These are phyloP conservation scores for Colletotrichum theobromicola DNA, from an alignment of 2,329 filamentous ascomycete species.

Conservation along the genomic window DNA sequence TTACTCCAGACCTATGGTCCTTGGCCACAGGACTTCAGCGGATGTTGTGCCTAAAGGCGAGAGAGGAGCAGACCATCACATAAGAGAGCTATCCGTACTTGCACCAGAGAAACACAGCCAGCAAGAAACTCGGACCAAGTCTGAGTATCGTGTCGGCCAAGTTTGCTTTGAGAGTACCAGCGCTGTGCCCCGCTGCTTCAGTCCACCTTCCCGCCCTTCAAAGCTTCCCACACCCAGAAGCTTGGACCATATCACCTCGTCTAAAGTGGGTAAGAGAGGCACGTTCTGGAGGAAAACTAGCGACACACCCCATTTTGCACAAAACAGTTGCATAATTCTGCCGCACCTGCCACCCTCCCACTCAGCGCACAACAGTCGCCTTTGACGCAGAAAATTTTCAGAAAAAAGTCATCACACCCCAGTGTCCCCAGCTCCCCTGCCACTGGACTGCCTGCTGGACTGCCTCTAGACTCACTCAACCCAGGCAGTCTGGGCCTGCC, in stretches of 20 bases:
- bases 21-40: background rate
- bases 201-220: background rate
- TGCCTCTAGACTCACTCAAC: background rate
- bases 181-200: background rate
- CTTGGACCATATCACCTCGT: background rate
- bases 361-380: slow-evolving; percentile 6
- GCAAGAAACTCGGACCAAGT: background rate
- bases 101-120: background rate
- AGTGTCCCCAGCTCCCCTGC: background rate
- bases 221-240: background rate
- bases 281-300: background rate
- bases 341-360: background rate
- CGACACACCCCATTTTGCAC: background rate
- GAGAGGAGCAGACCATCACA: background rate
- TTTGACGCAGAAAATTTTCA: slow-evolving; percentile 23
- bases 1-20: background rate
- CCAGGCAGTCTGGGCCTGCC: background rate
- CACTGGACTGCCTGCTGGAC: background rate
- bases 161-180: background rate
- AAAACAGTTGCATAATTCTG: background rate
- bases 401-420: slow-evolving; percentile 8
- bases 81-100: background rate
- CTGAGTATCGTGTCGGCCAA: background rate
- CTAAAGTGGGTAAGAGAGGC: background rate
- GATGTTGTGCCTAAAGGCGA: background rate